Evolutionary conservation across 2,329 filamentous ascomycete genomes (phyloP).

Genomic region (Rhynchosporium graminicola): DNA sequence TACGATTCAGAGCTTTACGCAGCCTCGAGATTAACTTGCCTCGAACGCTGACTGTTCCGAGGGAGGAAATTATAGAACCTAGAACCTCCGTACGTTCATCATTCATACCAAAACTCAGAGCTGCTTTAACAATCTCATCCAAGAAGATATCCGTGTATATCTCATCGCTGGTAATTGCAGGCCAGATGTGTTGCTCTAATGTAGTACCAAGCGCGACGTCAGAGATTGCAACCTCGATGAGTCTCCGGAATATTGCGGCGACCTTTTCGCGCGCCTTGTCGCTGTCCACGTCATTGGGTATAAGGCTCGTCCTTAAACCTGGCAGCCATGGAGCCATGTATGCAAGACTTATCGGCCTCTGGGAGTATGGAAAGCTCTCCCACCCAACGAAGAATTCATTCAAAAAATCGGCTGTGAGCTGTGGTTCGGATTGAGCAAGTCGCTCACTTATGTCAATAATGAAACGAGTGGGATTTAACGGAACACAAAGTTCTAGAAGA

Average conservation of each 20-base stretch:
- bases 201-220: conserved; percentile 60
- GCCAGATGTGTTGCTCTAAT: conserved; percentile 68
- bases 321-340: conserved; percentile 72
- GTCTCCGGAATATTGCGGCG: conserved; percentile 62
- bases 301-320: conserved; percentile 59
- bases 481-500: conserved; percentile 59
- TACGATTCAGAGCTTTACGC: conserved; percentile 66
- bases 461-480: conserved; percentile 62
- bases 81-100: conserved; percentile 62
- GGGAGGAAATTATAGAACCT: conserved; percentile 62
- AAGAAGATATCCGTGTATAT: conserved; percentile 66
- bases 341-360: conserved; percentile 65
- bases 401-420: conserved; percentile 67
- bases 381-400: conserved; percentile 75
- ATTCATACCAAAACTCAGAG: conserved; percentile 57
- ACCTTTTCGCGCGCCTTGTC: conserved; percentile 69
- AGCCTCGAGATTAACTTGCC: conserved; percentile 66
- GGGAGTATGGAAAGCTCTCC: conserved; percentile 68
- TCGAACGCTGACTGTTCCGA: conserved; percentile 65
- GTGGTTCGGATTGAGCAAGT: conserved; percentile 63
- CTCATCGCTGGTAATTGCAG: conserved; percentile 64
- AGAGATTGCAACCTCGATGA: conserved; percentile 64
- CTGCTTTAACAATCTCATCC: conserved; percentile 66
- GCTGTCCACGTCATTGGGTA: conserved; percentile 60
- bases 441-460: conserved; percentile 66